Percentiles rank a stretch among this genome's conserved stretches.
Evolutionary conservation across 2,329 filamentous ascomycete genomes (phyloP).

Genomic region (Phialophora chinensis): DNA sequence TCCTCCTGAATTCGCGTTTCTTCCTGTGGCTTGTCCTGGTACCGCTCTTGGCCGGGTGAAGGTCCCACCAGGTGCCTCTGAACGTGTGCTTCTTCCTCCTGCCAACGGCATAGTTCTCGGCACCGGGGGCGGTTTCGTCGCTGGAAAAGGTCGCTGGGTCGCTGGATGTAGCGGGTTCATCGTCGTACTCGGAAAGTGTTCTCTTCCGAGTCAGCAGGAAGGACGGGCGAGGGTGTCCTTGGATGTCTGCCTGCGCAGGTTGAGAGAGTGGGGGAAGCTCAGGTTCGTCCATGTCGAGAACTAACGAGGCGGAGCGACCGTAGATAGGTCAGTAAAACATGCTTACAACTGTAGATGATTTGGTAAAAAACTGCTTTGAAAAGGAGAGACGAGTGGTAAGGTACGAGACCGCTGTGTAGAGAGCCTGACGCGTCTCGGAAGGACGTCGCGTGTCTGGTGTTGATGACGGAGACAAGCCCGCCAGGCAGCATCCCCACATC

Average conservation of each 20-base stretch:
- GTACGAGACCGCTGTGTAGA: not conserved
- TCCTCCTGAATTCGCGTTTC: slow-evolving; percentile 51
- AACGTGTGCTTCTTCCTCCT: slow-evolving; percentile 39
- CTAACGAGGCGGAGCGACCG: too few relatives aligned
- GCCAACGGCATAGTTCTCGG: slow-evolving; percentile 48
- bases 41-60: slow-evolving; percentile 22
- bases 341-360: not conserved
- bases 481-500: not conserved
- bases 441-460: slow-evolving; percentile 11
- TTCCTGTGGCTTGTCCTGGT: slow-evolving; percentile 45
- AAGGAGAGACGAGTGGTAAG: not conserved
- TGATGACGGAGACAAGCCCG: not conserved
- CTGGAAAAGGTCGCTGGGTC: slow-evolving; percentile 56
- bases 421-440: slow-evolving; percentile 11
- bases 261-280: slow-evolving; percentile 29
- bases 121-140: slow-evolving; percentile 53
- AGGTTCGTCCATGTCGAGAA: slow-evolving; percentile 28
- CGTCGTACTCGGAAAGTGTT: slow-evolving; percentile 42
- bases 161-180: slow-evolving; percentile 37
- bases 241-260: slow-evolving; percentile 13
- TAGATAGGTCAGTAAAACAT: not conserved
- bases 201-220: slow-evolving; percentile 43
- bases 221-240: slow-evolving; percentile 17
- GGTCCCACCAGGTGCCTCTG: slow-evolving; percentile 38
- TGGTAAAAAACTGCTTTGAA: not conserved